phyloP scores from a whole-genome alignment of 1,139 yeast species.

The Fermentozyma sake region DNA sequence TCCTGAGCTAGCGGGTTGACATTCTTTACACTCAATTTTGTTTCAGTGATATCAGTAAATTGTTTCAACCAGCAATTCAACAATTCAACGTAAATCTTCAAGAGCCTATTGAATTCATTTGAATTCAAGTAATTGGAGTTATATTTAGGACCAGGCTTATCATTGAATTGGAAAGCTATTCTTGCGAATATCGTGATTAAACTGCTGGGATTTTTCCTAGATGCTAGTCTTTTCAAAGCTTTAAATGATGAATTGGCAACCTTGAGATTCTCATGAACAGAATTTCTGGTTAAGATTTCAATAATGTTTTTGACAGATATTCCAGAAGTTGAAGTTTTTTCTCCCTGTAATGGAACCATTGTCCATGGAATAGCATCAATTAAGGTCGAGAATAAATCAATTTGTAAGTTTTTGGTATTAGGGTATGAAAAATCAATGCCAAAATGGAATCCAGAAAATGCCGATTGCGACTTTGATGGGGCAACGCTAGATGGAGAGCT shows the following conservation, averaged over 20 bases:
- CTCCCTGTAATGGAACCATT: conserved; percentile 34
- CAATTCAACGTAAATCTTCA: conserved; percentile 73
- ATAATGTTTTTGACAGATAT: conserved; percentile 57
- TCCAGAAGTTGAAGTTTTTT: conserved; percentile 33
- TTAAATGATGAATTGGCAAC: conserved; percentile 61
- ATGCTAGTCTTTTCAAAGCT: conserved; percentile 63
- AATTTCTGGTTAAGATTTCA: conserved; percentile 71
- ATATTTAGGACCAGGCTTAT: conserved; percentile 47
- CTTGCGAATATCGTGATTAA: conserved; percentile 74
- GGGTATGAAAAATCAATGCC: conserved; percentile 40
- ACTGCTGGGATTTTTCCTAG: conserved; percentile 65
- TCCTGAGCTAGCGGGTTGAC: conserved; percentile 31
- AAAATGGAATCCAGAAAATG: conserved; percentile 49
- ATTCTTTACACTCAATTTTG: conserved; percentile 15
- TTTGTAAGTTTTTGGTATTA: conserved; percentile 32
- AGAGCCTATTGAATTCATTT: conserved; percentile 51
- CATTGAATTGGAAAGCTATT: conserved; percentile 76
- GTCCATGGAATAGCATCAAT: conserved; percentile 72
- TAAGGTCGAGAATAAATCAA: conserved; percentile 66
- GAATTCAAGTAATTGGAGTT: conserved; percentile 55
- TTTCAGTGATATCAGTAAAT: conserved; percentile 31
- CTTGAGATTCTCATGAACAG: conserved; percentile 59
- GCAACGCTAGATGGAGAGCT: conserved; percentile 5
- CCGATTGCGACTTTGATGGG: conserved; percentile 19
- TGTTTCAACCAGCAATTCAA: conserved; percentile 77